Evolutionary conservation across 2,329 filamentous ascomycete genomes (phyloP).

Genomic region (Colletotrichum costaricense): DNA sequence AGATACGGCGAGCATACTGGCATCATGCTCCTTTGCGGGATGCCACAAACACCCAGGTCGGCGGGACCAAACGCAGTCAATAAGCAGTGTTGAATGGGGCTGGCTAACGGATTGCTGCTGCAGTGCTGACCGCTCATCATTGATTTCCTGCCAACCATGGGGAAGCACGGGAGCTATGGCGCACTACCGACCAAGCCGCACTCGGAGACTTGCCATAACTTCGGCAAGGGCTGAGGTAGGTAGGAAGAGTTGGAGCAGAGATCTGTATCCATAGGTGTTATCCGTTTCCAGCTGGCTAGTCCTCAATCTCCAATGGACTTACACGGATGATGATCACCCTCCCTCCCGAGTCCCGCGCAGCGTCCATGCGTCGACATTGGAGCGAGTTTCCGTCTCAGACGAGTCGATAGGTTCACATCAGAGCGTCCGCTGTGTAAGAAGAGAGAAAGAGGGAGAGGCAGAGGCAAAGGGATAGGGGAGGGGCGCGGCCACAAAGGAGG

Average conservation of each 20-base stretch:
- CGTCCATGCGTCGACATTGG: constrained; percentile 21
- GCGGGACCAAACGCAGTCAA: neutral
- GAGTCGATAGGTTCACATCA: constrained; percentile 20
- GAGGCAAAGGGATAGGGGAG: neutral
- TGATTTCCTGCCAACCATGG: neutral
- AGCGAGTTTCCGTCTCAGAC: constrained; percentile 17
- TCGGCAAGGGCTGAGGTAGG: constrained; percentile 7
- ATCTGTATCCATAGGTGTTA: neutral
- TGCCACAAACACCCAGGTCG: constrained; percentile 5
- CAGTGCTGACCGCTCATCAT: constrained; percentile 1
- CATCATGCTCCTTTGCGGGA: neutral
- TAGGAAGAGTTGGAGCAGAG: constrained; percentile 4
- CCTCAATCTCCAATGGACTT: constrained; percentile 33
- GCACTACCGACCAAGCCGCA: neutral
- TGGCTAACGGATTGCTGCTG: neutral
- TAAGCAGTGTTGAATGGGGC: neutral
- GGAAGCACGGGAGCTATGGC: neutral
- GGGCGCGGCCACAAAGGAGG: constrained; percentile 7
- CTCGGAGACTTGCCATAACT: constrained; percentile 20
- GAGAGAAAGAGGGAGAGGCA: neutral
- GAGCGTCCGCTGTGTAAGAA: constrained; percentile 3
- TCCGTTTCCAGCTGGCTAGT: neutral
- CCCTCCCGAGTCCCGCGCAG: constrained; percentile 3
- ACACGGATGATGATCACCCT: constrained; percentile 21
- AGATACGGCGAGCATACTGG: neutral